Evolutionary conservation across 2,329 filamentous ascomycete genomes (phyloP).

Genomic region (Aspergillus clavatus): DNA sequence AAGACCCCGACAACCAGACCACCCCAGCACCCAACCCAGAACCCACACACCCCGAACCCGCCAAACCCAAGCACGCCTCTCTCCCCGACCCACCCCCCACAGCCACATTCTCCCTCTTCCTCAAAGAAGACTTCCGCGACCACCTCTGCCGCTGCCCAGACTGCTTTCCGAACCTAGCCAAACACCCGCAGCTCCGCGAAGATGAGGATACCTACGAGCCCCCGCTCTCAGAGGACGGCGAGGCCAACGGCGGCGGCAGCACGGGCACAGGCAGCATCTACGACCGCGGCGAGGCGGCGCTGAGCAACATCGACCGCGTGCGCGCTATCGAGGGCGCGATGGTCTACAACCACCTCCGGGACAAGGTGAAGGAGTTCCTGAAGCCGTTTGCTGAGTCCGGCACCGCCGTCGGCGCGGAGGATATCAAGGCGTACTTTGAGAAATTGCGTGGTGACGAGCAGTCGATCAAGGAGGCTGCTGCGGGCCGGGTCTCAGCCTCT

Average conservation of each 20-base stretch:
- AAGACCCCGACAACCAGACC: slow-evolving; percentile 23
- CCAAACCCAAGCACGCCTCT: slow-evolving; percentile 53
- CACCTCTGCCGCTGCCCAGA: slow-evolving; percentile 73
- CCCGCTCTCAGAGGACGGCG: slow-evolving; percentile 66
- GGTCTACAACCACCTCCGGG: slow-evolving; percentile 95
- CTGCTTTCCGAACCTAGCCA: slow-evolving; percentile 70
- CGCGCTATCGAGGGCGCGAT: slow-evolving; percentile 93
- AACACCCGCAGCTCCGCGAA: slow-evolving; percentile 77
- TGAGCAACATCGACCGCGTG: slow-evolving; percentile 88
- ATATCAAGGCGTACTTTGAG: slow-evolving; percentile 95
- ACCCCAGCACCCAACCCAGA: slow-evolving; percentile 10
- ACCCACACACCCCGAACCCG: slow-evolving; percentile 2
- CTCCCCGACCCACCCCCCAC: slow-evolving; percentile 53
- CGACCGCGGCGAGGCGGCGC: slow-evolving; percentile 85
- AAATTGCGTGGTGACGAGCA: slow-evolving; percentile 84
- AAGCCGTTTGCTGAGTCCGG: slow-evolving; percentile 91
- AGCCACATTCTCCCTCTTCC: slow-evolving; percentile 72
- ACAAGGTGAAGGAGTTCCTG: slow-evolving; percentile 92
- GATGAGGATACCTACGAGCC: slow-evolving; percentile 94
- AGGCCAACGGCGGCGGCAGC: slow-evolving; percentile 46
- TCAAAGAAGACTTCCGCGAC: slow-evolving; percentile 72
- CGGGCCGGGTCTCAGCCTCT: slow-evolving; percentile 46
- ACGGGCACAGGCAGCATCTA: slow-evolving; percentile 74
- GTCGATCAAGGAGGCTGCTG: slow-evolving; percentile 61
- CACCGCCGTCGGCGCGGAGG: slow-evolving; percentile 81